Base-by-base conservation (phyloP, 202 grass and related monocot species). In the Panicum virgatum region DNA sequence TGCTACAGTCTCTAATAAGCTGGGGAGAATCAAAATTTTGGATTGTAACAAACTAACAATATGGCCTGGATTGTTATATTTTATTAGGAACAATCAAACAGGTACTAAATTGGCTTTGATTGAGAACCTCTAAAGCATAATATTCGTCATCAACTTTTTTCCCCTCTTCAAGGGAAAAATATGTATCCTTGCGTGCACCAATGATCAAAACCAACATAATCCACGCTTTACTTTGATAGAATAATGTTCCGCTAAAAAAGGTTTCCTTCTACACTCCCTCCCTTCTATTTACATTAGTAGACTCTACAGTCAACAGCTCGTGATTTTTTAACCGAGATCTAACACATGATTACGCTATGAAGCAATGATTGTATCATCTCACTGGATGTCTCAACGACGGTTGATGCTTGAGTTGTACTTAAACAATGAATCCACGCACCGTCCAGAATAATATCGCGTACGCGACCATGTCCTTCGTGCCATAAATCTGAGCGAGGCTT, bases 381-480 rank as follows among this genome's bases (percentile, higher is more conserved):
- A 60, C 62, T 45, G 64, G 61, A 30, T 81, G 77, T 64, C 77
- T 19, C 46, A 14, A 60, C 15, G 36, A 32, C 26, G 20, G 39
- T 48, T 36, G 43, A 60, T 60, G 68, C 43, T 75, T 80, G 43
- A 43, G 67, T 36, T 75, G 53, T 44, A 45, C 54, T 62, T 50
- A 57, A 82, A 56, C 44, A 77, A 82, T 52, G 61, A 84, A 86
- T 81, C 71, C 51, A n/a, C n/a, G n/a, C n/a, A 16, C 67, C 54
- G 74, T 46, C 70, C 51, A 78, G 23, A 74, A 52, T 42, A 84
- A 66, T 51, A 83, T 83, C 40, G 34, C 25, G 22, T 53, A 78
- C 68, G 44, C 58, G 65, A 68, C 68, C 77, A 73, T 32, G 48
- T 83, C 86, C 73, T 38, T 80, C 77, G 85, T 80, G 44, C 61